A percentile compares a stretch with the other conserved stretches of the same genome.
These are phyloP conservation scores for Boletus reticulatus DNA, from an alignment of 768 basidiomycete genomes.

Conservation along the genomic window DNA sequence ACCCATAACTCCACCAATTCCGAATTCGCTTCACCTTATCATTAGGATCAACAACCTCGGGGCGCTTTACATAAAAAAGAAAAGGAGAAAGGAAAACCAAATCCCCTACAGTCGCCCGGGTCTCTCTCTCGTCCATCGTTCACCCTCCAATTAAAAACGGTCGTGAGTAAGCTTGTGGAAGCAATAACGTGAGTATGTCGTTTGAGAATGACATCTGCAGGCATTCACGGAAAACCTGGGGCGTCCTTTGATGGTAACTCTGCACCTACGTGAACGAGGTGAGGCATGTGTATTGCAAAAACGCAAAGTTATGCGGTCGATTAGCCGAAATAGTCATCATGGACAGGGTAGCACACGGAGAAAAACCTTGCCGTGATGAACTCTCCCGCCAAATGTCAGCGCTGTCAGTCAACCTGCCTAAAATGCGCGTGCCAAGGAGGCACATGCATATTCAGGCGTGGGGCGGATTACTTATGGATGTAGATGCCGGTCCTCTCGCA, in stretches of 20 bases:
- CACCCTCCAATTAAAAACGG: too few species aligned
- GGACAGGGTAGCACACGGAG: not conserved
- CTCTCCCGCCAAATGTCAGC: not conserved
- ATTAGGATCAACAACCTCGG: too few species aligned
- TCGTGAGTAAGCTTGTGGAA: too few species aligned
- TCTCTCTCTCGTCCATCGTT: too few species aligned
- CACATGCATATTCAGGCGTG: not conserved
- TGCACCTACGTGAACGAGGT: not conserved
- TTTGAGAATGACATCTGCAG: not conserved
- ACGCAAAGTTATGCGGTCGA: not conserved
- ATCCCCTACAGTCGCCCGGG: too few species aligned
- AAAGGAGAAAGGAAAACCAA: too few species aligned
- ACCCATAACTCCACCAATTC: too few species aligned
- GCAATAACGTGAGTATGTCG: not conserved
- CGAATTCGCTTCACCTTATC: too few species aligned
- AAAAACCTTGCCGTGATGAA: not conserved
- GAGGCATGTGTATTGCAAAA: conserved; percentile 10
- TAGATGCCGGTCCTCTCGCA: not conserved
- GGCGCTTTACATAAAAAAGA: too few species aligned
- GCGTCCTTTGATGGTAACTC: not conserved
- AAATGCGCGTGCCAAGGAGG: conserved; percentile 7
- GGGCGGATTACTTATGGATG: not conserved
- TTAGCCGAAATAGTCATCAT: not conserved
- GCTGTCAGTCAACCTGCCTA: not conserved
- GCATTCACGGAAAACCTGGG: not conserved